Evolutionary conservation across 2,329 filamentous ascomycete species (phyloP).

Genomic region (Ramichloridium luteum): DNA sequence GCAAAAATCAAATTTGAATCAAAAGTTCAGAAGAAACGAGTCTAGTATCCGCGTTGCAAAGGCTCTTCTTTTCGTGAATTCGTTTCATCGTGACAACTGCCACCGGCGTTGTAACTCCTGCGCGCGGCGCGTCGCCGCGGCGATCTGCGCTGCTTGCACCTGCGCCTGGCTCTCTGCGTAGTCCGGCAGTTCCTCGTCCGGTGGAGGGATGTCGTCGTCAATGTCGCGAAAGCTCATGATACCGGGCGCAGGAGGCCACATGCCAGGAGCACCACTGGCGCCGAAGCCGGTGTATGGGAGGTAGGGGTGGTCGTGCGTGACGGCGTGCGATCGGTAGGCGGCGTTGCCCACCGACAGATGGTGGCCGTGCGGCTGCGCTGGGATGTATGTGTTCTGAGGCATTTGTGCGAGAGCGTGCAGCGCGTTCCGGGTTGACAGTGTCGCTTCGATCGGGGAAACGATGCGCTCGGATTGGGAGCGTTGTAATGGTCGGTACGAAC

Average conservation of each 20-base stretch:
- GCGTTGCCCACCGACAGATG: no score
- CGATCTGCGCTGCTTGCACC: slow-evolving; percentile 23
- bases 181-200: slow-evolving; percentile 28
- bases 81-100: no score
- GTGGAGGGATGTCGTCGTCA: background rate
- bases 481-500: background rate
- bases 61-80: no score
- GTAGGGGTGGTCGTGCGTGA: background rate
- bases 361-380: background rate
- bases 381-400: background rate
- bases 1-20: no score
- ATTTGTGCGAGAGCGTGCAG: background rate
- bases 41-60: no score
- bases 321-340: background rate
- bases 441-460: background rate
- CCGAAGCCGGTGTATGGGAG: background rate
- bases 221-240: background rate
- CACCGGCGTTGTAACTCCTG: slow-evolving; percentile 13
- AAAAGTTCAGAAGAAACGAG: no score
- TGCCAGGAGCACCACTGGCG: no score
- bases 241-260: background rate
- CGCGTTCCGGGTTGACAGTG: background rate
- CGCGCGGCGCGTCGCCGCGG: slow-evolving; percentile 27
- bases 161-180: slow-evolving; percentile 33
- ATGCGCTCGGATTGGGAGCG: background rate